These are phyloP conservation scores for Tulasnella sp. DNA, from an alignment of 768 basidiomycete genomes.

Conservation along the genomic window DNA sequence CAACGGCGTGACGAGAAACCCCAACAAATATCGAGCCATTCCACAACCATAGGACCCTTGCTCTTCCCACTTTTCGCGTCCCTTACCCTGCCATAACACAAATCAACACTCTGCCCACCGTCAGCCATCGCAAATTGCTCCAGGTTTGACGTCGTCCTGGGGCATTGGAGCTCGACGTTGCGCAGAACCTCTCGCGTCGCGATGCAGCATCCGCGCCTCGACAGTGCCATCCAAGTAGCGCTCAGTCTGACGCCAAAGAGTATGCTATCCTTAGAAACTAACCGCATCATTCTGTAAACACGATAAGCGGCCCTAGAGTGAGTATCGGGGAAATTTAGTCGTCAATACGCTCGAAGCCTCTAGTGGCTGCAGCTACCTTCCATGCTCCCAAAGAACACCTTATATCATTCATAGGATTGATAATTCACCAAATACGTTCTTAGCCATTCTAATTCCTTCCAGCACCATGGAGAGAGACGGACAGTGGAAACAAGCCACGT, in stretches of 20 bases:
- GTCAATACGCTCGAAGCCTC: not conserved
- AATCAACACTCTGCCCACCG: not conserved
- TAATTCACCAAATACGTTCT: too few species aligned
- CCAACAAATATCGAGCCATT: constrained; percentile 10
- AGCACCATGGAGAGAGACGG: too few species aligned
- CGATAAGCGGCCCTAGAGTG: not conserved
- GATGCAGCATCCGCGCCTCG: not conserved
- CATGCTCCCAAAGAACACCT: too few species aligned
- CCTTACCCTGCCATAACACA: not conserved
- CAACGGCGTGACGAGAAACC: constrained; percentile 9
- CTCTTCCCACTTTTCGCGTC: not conserved
- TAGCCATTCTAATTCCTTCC: too few species aligned
- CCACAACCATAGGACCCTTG: not conserved
- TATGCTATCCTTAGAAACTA: not conserved
- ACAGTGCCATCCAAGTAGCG: not conserved
- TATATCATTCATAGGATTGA: too few species aligned
- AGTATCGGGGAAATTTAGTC: not conserved
- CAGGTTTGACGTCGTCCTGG: not conserved
- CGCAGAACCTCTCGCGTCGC: not conserved
- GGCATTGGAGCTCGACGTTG: not conserved
- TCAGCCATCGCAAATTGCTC: constrained; percentile 5
- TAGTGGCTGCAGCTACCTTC: not conserved
- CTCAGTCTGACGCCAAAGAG: not conserved
- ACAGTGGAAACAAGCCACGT: too few species aligned
- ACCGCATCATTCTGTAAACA: not conserved